These are phyloP conservation scores for Parascedosporium putredinis DNA, from an alignment of 2,329 filamentous ascomycete genomes.

Conservation along the genomic window DNA sequence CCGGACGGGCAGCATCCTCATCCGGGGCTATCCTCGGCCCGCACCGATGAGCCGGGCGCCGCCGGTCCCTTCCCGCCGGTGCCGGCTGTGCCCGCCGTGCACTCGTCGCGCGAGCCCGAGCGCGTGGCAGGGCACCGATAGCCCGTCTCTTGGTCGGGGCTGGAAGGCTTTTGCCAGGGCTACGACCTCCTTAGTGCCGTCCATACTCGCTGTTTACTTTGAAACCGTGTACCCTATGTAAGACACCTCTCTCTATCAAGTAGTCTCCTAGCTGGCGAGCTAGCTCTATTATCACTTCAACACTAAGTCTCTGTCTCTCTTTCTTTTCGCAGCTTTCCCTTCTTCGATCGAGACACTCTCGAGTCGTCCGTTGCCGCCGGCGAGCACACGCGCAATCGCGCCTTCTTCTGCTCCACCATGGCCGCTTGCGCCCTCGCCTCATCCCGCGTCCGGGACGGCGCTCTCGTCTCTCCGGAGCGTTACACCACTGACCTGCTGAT, in stretches of 20 bases:
- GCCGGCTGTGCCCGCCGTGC: conserved; percentile 8
- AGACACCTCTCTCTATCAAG: too few relatives aligned
- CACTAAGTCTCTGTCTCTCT: background rate
- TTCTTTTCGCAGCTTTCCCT: conserved; percentile 25
- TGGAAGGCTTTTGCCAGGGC: conserved; percentile 9
- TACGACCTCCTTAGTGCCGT: conserved; percentile 13
- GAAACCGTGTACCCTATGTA: conserved; percentile 40
- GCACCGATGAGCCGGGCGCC: background rate
- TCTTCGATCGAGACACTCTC: conserved; percentile 38
- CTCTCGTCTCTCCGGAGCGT: conserved; percentile 26
- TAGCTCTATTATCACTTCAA: too few relatives aligned
- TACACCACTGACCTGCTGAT: conserved; percentile 30
- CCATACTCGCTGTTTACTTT: conserved; percentile 37
- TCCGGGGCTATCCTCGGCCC: background rate
- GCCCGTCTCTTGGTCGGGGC: background rate
- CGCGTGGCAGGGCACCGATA: background rate
- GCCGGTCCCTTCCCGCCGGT: too few relatives aligned
- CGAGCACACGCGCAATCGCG: conserved; percentile 30
- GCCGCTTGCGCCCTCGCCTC: conserved; percentile 38
- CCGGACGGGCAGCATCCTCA: too few relatives aligned
- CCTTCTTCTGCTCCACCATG: conserved; percentile 40
- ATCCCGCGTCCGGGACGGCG: conserved; percentile 37
- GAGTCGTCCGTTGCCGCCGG: conserved; percentile 25
- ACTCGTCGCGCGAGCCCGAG: background rate
- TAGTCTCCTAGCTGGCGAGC: too few relatives aligned